Evolutionary conservation across 2,329 filamentous ascomycete species (phyloP).

Genomic region (Arthrocladium fulminans): DNA sequence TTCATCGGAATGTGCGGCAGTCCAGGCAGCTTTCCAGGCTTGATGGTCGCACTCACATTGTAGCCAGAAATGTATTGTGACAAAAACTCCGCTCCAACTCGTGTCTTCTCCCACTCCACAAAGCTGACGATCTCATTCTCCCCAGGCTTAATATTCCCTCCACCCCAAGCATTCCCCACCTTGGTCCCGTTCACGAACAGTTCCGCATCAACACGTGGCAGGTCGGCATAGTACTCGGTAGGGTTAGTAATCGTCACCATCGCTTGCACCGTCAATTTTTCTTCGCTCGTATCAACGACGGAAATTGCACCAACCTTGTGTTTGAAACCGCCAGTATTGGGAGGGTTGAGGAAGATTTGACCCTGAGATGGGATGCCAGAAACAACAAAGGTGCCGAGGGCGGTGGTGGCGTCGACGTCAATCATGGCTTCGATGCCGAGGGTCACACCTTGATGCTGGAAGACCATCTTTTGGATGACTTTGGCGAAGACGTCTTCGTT

Average conservation of each 20-base stretch:
- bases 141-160: constrained; percentile 57
- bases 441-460: constrained; percentile 59
- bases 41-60: constrained; percentile 71
- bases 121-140: constrained; percentile 63
- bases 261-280: constrained; percentile 62
- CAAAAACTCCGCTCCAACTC: constrained; percentile 61
- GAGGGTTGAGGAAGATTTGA: constrained; percentile 72
- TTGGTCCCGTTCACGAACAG: constrained; percentile 63
- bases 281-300: constrained; percentile 62
- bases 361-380: constrained; percentile 77
- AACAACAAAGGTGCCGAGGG: constrained; percentile 69
- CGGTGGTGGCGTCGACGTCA: constrained; percentile 72
- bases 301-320: constrained; percentile 60
- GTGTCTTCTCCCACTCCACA: constrained; percentile 65
- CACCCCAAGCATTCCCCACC: constrained; percentile 62
- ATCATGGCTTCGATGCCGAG: constrained; percentile 71
- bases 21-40: constrained; percentile 57
- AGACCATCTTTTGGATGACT: constrained; percentile 70
- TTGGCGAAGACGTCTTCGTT: constrained; percentile 70
- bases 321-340: constrained; percentile 44
- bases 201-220: constrained; percentile 74
- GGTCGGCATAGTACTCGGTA: constrained; percentile 68
- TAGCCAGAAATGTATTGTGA: constrained; percentile 81
- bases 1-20: constrained; percentile 64
- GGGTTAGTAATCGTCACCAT: constrained; percentile 81